A percentile compares a stretch with the other conserved stretches of the same genome.
Evolutionary conservation across 176 grass and related monocot species (phyloP).

Genomic region (Luzula sylvatica): DNA sequence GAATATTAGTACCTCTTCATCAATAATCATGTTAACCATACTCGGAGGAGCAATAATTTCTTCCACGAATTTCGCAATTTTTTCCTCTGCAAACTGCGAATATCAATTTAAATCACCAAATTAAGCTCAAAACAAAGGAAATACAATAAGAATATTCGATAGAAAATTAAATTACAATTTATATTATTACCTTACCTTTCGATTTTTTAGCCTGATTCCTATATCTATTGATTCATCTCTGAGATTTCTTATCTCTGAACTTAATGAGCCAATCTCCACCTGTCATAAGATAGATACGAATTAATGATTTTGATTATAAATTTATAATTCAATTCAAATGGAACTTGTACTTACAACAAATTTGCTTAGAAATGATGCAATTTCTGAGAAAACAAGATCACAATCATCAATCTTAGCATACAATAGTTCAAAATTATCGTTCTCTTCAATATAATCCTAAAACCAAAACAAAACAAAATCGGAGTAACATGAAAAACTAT

Average conservation of each 20-base stretch:
- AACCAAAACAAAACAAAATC: conserved; percentile 13
- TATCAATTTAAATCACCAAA: conserved; percentile 6
- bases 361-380: conserved; percentile 48
- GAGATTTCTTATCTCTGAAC: conserved; percentile 57
- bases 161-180: no score
- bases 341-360: conserved; percentile 41
- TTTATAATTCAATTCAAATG: conserved; percentile 10
- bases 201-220: conserved; percentile 46
- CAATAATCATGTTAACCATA: conserved; percentile 49
- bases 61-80: conserved; percentile 60
- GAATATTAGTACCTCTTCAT: conserved; percentile 45
- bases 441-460: conserved; percentile 69
- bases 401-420: conserved; percentile 61
- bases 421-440: conserved; percentile 47
- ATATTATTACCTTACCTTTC: conserved; percentile 31
- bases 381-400: conserved; percentile 52
- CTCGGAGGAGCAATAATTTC: conserved; percentile 50
- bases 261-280: conserved; percentile 52
- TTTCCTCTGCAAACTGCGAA: conserved; percentile 49
- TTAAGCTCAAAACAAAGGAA: not conserved
- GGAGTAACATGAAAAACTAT: not conserved
- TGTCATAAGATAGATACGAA: conserved; percentile 15
- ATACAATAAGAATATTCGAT: no score
- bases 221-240: conserved; percentile 53
- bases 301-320: not conserved